These are phyloP conservation scores for Ilex asprella DNA, from an alignment of 257 asterid species.

Conservation along the genomic window DNA sequence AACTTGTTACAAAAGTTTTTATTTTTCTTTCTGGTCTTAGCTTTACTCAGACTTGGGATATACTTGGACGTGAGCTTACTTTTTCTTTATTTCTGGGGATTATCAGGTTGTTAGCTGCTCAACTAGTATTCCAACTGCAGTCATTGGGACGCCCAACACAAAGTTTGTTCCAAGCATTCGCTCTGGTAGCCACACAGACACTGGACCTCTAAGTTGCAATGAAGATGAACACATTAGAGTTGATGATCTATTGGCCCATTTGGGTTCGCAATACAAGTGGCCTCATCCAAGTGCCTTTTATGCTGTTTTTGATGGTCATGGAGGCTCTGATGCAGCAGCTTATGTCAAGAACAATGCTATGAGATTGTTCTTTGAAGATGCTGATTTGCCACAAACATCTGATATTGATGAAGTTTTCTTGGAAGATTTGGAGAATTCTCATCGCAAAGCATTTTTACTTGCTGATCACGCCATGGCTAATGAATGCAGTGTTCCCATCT, in stretches of 20 bases:
- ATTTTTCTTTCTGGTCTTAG: background rate
- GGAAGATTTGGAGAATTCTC: slow-evolving; percentile 48
- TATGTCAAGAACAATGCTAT: slow-evolving; percentile 62
- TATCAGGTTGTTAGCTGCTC: slow-evolving; percentile 71
- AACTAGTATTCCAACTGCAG: slow-evolving; percentile 36
- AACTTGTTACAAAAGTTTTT: background rate
- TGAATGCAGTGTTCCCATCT: slow-evolving; percentile 48
- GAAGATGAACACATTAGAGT: slow-evolving; percentile 79
- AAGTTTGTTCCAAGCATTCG: slow-evolving; percentile 44
- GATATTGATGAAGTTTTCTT: slow-evolving; percentile 52
- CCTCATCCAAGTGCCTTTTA: slow-evolving; percentile 68
- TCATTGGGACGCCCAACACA: slow-evolving; percentile 28
- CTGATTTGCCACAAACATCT: slow-evolving; percentile 47
- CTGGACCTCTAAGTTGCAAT: slow-evolving; percentile 72
- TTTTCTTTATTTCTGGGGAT: slow-evolving; percentile 5
- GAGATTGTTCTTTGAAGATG: slow-evolving; percentile 67
- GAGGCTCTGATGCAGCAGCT: slow-evolving; percentile 78
- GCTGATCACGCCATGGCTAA: slow-evolving; percentile 78
- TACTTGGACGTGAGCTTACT: background rate
- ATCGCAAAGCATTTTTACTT: slow-evolving; percentile 47
- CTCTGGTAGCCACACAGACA: slow-evolving; percentile 86
- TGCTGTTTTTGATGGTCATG: slow-evolving; percentile 94
- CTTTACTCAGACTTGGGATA: background rate
- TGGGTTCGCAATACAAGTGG: slow-evolving; percentile 60
- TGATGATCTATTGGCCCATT: slow-evolving; percentile 56